phyloP scores from a whole-genome alignment of 2,329 filamentous ascomycete species.

The Neofusicoccum cordaticola region DNA sequence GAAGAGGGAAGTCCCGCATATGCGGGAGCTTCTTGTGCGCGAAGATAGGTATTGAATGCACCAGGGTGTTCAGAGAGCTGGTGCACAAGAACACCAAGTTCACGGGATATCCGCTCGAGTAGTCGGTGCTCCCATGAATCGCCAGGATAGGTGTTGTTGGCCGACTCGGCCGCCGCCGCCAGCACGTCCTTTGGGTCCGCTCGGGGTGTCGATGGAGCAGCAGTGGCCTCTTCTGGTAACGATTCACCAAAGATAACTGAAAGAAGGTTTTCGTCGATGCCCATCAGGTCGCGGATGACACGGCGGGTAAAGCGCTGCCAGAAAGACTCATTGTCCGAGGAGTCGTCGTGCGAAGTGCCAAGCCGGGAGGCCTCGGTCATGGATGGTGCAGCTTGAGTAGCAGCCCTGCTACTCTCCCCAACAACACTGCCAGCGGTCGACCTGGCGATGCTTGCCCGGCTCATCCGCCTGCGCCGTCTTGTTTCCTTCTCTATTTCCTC shows the following conservation, averaged over 20 bases:
- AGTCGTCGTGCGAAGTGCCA: slow-evolving; percentile 35
- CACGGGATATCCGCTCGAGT: slow-evolving; percentile 78
- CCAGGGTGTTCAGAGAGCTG: slow-evolving; percentile 83
- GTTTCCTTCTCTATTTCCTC: slow-evolving; percentile 91
- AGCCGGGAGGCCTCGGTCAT: slow-evolving; percentile 36
- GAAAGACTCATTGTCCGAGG: slow-evolving; percentile 62
- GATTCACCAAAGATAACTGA: slow-evolving; percentile 84
- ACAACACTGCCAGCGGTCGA: neutral
- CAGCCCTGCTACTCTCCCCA: slow-evolving; percentile 1
- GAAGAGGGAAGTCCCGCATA: slow-evolving; percentile 67
- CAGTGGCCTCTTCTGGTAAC: slow-evolving; percentile 50
- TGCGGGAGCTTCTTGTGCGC: slow-evolving; percentile 57
- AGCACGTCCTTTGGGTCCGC: slow-evolving; percentile 21
- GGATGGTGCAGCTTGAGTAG: neutral
- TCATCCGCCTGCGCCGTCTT: slow-evolving; percentile 61
- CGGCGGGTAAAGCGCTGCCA: slow-evolving; percentile 79
- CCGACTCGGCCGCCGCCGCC: slow-evolving; percentile 28
- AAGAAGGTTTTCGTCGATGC: slow-evolving; percentile 81
- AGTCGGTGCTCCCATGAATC: slow-evolving; percentile 70
- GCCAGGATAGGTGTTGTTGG: slow-evolving; percentile 27
- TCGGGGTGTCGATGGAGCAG: neutral
- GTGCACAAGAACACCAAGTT: slow-evolving; percentile 79
- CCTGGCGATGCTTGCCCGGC: slow-evolving; percentile 50
- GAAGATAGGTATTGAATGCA: slow-evolving; percentile 79
- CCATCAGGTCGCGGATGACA: slow-evolving; percentile 85